Percentiles rank a stretch among this genome's conserved stretches.
Conservation (phyloP, 2,329 filamentous ascomycete species). For the Biscogniauxia sp. region DNA sequence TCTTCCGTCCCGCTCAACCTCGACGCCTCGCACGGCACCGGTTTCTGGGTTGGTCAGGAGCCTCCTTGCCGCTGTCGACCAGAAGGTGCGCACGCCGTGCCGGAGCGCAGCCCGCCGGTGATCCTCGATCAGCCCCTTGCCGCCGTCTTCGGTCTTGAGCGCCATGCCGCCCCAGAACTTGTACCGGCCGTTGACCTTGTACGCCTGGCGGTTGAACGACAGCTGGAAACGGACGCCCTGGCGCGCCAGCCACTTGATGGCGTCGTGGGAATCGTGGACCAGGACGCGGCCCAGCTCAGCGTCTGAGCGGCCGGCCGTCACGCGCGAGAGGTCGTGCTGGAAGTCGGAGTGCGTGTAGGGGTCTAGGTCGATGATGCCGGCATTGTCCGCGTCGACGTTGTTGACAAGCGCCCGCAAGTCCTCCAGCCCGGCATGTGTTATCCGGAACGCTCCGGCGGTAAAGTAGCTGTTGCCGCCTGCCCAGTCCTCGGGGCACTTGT, state of each 20-base stretch:
- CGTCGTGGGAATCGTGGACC: conserved; percentile 48
- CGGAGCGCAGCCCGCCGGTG: conserved; percentile 42
- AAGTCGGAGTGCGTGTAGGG: conserved; percentile 1
- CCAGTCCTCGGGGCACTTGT: conserved; percentile 58
- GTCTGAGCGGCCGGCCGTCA: conserved; percentile 55
- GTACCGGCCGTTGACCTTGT: conserved; percentile 56
- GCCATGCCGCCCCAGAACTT: conserved; percentile 67
- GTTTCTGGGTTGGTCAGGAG: conserved; percentile 34
- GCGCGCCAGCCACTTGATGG: conserved; percentile 54
- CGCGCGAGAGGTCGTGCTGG: conserved; percentile 49
- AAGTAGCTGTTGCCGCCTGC: conserved; percentile 65
- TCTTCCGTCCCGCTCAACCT: conserved; percentile 12
- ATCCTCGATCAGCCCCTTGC: conserved; percentile 48
- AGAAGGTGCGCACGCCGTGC: conserved; percentile 44
- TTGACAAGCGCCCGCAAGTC: conserved; percentile 62
- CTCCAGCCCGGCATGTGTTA: conserved; percentile 50
- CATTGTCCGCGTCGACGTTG: conserved; percentile 48
- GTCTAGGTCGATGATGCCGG: conserved; percentile 29
- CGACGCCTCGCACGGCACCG: conserved; percentile 19
- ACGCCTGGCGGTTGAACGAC: conserved; percentile 65
- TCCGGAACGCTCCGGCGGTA: conserved; percentile 63
- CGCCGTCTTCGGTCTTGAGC: conserved; percentile 32
- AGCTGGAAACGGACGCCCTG: conserved; percentile 58
- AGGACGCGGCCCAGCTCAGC: conserved; percentile 45
- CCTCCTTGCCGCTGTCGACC: conserved; percentile 43